Conservation (phyloP, 2,329 filamentous ascomycete species). For the Chaetomium strumarium region DNA sequence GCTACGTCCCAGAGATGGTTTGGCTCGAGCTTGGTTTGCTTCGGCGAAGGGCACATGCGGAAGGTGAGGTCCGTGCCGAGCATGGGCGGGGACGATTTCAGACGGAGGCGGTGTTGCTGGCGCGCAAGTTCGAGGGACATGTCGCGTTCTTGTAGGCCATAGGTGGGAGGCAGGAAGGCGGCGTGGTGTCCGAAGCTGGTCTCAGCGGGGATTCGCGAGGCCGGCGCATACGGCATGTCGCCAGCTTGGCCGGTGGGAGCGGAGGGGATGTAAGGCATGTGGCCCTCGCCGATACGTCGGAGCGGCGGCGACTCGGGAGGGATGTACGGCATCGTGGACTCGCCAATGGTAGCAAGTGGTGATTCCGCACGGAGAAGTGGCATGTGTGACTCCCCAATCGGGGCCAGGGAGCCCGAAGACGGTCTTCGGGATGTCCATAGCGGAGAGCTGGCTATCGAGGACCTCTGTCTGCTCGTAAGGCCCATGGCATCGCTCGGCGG, state of each 20-base stretch:
- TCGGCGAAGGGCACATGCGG: slow-evolving; percentile 74
- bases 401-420: slow-evolving; percentile 21
- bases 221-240: slow-evolving; percentile 26
- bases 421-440: slow-evolving; percentile 22
- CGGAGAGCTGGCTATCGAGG: slow-evolving; percentile 31
- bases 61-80: slow-evolving; percentile 76
- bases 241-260: slow-evolving; percentile 25
- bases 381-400: slow-evolving; percentile 31
- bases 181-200: slow-evolving; percentile 34
- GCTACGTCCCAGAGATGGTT: slow-evolving; percentile 57
- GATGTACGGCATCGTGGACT: slow-evolving; percentile 26
- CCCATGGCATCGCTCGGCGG: slow-evolving; percentile 33
- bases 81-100: slow-evolving; percentile 67
- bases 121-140: slow-evolving; percentile 38
- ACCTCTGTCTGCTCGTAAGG: slow-evolving; percentile 28
- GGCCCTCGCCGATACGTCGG: slow-evolving; percentile 28
- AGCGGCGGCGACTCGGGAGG: slow-evolving; percentile 23
- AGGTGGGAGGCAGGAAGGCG: slow-evolving; percentile 26
- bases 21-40: slow-evolving; percentile 76
- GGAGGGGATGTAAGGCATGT: slow-evolving; percentile 31
- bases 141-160: slow-evolving; percentile 42
- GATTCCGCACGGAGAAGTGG: slow-evolving; percentile 29
- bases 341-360: slow-evolving; percentile 27
- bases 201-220: slow-evolving; percentile 36
- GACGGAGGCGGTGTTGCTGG: slow-evolving; percentile 45